phyloP scores from a whole-genome alignment of 148 eudicot species.

The Rhododendron henanense region DNA sequence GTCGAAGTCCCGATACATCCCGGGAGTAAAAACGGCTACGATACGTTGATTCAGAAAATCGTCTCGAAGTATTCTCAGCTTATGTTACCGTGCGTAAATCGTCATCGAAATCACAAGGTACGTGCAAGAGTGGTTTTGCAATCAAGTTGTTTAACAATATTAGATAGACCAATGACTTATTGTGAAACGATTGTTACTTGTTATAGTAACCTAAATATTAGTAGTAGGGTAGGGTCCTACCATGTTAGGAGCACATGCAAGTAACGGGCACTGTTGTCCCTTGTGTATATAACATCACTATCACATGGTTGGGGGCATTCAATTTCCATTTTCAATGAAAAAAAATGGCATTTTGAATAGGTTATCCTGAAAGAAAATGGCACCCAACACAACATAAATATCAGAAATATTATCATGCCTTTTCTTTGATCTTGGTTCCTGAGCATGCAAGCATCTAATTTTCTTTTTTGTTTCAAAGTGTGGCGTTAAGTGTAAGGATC shows the following conservation, averaged over 20 bases:
- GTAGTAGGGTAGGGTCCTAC: background rate
- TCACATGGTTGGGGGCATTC: background rate
- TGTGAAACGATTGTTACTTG: background rate
- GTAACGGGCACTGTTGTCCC: background rate
- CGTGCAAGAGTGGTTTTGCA: background rate
- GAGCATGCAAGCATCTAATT: background rate
- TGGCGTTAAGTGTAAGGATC: background rate
- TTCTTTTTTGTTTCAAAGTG: background rate
- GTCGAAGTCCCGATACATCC: background rate
- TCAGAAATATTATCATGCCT: background rate
- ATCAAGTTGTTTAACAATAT: background rate
- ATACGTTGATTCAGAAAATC: background rate
- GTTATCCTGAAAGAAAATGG: background rate
- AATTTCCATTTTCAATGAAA: background rate
- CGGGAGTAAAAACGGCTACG: background rate
- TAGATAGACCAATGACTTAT: background rate
- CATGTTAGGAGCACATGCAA: constrained; percentile 3
- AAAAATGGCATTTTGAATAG: background rate
- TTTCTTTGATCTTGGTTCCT: background rate
- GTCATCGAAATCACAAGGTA: background rate
- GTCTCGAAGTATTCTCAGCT: background rate
- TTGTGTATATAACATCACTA: background rate
- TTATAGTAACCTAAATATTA: background rate
- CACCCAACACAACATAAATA: no score
- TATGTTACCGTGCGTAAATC: background rate